Conservation (phyloP, 176 grass and related monocot genomes). For the Musa itinerans region DNA sequence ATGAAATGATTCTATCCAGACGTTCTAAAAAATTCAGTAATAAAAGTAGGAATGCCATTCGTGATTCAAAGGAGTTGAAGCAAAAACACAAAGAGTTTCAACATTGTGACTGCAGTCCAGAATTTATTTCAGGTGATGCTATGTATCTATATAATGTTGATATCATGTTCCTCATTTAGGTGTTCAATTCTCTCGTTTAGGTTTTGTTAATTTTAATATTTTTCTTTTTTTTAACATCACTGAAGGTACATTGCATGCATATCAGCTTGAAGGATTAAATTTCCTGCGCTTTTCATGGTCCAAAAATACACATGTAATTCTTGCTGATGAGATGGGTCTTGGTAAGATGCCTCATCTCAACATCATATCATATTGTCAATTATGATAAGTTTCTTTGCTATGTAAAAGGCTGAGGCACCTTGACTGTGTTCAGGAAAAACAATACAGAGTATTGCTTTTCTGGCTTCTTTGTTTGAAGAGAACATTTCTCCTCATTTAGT, state of each 20-base stretch:
- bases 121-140: constrained; percentile 71
- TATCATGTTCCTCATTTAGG: constrained; percentile 21
- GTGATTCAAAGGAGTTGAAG: constrained; percentile 13
- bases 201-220: constrained; percentile 15
- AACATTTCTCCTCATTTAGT: constrained; percentile 78
- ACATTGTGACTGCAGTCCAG: constrained; percentile 48
- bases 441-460: constrained; percentile 99
- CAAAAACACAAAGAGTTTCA: constrained; percentile 19
- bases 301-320: constrained; percentile 79
- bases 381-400: constrained; percentile 4
- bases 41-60: constrained; percentile 38
- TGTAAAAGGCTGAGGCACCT: neutral
- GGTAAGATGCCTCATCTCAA: constrained; percentile 44
- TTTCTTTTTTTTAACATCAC: constrained; percentile 25
- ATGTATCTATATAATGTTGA: constrained; percentile 14
- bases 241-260: constrained; percentile 78
- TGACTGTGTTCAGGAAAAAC: constrained; percentile 68
- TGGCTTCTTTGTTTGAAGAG: constrained; percentile 76
- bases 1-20: constrained; percentile 51
- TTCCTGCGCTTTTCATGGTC: constrained; percentile 90
- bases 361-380: neutral
- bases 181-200: constrained; percentile 16
- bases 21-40: constrained; percentile 43
- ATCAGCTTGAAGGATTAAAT: constrained; percentile 93
- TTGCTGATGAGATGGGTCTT: constrained; percentile 99